phyloP scores from a whole-genome alignment of 352 stramenopile species.

The Pythium diclinum region DNA sequence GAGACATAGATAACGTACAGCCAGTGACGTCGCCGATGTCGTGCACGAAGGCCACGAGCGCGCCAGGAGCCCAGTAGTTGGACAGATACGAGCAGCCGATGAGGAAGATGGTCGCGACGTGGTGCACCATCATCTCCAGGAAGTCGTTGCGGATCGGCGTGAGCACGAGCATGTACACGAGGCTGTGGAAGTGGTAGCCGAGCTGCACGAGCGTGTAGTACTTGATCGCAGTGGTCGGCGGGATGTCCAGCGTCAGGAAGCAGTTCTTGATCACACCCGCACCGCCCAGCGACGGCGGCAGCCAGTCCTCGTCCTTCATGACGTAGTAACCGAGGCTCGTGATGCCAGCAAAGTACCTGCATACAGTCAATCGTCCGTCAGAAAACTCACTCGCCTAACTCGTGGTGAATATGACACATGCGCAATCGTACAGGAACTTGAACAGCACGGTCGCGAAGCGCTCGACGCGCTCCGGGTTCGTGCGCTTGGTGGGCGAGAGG shows the following conservation, averaged over 20 bases:
- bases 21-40: slow-evolving; percentile 53
- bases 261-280: slow-evolving; percentile 29
- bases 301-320: slow-evolving; percentile 50
- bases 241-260: slow-evolving; percentile 31
- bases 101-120: slow-evolving; percentile 57
- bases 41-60: slow-evolving; percentile 48
- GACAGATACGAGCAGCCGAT: slow-evolving; percentile 53
- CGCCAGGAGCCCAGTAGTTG: slow-evolving; percentile 47
- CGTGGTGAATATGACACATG: neutral
- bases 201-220: slow-evolving; percentile 53
- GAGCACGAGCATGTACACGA: slow-evolving; percentile 55
- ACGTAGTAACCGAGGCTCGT: slow-evolving; percentile 38
- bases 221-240: slow-evolving; percentile 35
- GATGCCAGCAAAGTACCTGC: slow-evolving; percentile 56
- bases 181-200: slow-evolving; percentile 56
- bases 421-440: slow-evolving; percentile 50
- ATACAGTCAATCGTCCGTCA: neutral
- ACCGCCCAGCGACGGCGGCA: slow-evolving; percentile 41
- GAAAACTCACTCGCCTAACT: neutral
- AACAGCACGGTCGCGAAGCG: slow-evolving; percentile 69
- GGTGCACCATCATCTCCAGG: slow-evolving; percentile 55
- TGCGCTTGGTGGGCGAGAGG: slow-evolving; percentile 52
- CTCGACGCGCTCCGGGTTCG: slow-evolving; percentile 42
- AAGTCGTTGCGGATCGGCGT: slow-evolving; percentile 65
- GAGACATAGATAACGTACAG: slow-evolving; percentile 30